These are phyloP conservation scores for Microdochium bolleyi DNA, from an alignment of 2,329 filamentous ascomycete genomes.

Conservation along the genomic window DNA sequence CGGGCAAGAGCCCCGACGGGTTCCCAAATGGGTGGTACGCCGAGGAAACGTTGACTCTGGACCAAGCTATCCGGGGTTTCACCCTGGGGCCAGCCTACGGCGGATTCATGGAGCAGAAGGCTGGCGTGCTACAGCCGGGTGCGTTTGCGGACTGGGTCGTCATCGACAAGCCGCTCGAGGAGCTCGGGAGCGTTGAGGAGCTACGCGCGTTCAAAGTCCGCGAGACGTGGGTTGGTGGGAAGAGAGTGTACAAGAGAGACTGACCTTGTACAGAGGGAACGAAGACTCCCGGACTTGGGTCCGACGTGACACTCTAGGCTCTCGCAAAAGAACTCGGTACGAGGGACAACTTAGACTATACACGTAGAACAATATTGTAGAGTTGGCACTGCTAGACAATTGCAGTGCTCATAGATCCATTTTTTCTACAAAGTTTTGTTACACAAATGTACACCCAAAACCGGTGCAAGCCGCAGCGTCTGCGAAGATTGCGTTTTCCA, in stretches of 20 bases:
- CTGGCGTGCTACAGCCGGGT: constrained; percentile 51
- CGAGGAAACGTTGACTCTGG: constrained; percentile 48
- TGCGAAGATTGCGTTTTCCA: background rate
- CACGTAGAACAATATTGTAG: too few relatives aligned
- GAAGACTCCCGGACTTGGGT: background rate
- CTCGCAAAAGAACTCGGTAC: background rate
- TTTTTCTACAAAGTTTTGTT: constrained; percentile 4
- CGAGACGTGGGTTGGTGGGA: constrained; percentile 25
- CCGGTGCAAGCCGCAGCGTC: background rate
- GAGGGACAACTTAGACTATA: too few relatives aligned
- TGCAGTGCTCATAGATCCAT: too few relatives aligned
- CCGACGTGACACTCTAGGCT: background rate
- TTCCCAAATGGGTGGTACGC: constrained; percentile 46
- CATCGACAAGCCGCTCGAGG: constrained; percentile 45
- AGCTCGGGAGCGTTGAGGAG: constrained; percentile 36
- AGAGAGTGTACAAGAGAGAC: background rate
- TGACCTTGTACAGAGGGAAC: background rate
- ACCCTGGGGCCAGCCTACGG: constrained; percentile 51
- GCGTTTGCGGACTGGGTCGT: constrained; percentile 65
- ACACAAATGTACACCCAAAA: constrained; percentile 12
- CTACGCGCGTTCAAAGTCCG: constrained; percentile 32
- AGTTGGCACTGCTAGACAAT: too few relatives aligned
- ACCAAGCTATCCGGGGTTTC: constrained; percentile 55
- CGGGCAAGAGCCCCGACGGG: constrained; percentile 40
- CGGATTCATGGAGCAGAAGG: constrained; percentile 49